Conservation (phyloP, 768 basidiomycete genomes). For the Melanogaster broomeanus region DNA sequence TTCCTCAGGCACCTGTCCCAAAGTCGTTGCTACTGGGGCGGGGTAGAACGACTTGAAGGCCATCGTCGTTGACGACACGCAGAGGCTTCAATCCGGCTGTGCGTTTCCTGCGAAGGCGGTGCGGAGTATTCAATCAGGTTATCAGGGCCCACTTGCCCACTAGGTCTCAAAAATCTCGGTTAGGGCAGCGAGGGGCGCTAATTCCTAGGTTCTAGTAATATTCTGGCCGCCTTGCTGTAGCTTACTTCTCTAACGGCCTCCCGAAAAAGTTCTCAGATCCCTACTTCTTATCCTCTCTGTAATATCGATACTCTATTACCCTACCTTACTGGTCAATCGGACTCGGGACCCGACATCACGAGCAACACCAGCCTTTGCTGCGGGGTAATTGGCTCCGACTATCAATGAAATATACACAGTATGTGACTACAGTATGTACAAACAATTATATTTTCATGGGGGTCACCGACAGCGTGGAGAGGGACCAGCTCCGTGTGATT, state of each 20-base stretch:
- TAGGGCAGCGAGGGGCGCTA: background rate
- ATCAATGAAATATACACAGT: background rate
- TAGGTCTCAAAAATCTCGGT: constrained; percentile 11
- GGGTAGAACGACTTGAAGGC: constrained; percentile 39
- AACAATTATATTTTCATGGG: background rate
- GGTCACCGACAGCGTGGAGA: background rate
- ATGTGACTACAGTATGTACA: too few relatives aligned
- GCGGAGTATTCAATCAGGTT: constrained; percentile 16
- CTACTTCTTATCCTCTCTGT: background rate
- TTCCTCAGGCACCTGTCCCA: constrained; percentile 55
- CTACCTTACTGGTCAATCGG: background rate
- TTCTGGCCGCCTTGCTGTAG: background rate
- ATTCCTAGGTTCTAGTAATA: background rate
- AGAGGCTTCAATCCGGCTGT: constrained; percentile 1
- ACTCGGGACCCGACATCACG: constrained; percentile 11
- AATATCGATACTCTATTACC: background rate
- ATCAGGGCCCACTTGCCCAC: constrained; percentile 6
- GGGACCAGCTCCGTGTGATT: background rate
- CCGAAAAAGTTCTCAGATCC: background rate
- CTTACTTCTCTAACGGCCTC: background rate
- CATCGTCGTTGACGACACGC: constrained; percentile 25
- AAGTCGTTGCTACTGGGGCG: constrained; percentile 45
- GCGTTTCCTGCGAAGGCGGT: constrained; percentile 19
- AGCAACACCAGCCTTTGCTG: background rate
- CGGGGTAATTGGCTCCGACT: background rate